These are phyloP conservation scores for Phaffia rhodozyma DNA, from an alignment of 1,284 basidiomycete species.

Conservation along the genomic window DNA sequence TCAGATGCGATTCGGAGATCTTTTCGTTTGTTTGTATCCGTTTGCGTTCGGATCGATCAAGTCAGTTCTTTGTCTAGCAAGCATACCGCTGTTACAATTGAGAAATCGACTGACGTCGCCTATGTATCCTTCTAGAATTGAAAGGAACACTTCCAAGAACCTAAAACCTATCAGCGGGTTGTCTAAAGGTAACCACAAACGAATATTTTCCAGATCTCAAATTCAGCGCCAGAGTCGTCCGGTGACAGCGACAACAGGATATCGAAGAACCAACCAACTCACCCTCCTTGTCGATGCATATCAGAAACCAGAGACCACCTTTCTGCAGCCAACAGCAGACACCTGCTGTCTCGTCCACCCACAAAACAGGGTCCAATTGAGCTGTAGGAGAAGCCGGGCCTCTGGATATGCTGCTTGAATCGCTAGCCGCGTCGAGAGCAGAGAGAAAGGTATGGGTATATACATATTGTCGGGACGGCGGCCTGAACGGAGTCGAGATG, in stretches of 20 bases:
- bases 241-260: background rate
- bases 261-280: constrained; percentile 13
- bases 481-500: constrained; percentile 80
- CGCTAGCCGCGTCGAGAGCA: constrained; percentile 29
- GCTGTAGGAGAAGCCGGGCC: background rate
- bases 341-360: constrained; percentile 25
- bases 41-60: too few relatives aligned
- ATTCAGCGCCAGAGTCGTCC: background rate
- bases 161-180: constrained; percentile 83
- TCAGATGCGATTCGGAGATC: constrained; percentile 53
- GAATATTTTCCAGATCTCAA: background rate
- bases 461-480: constrained; percentile 64
- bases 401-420: background rate
- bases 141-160: constrained; percentile 72
- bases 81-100: background rate
- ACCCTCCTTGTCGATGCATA: constrained; percentile 39
- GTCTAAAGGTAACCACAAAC: constrained; percentile 39
- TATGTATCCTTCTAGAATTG: constrained; percentile 77
- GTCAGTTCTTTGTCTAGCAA: too few relatives aligned
- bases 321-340: constrained; percentile 43
- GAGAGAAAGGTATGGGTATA: constrained; percentile 63
- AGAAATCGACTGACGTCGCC: constrained; percentile 41
- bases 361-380: constrained; percentile 18
- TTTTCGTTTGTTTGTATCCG: background rate
- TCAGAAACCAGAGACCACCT: constrained; percentile 61